phyloP scores from a whole-genome alignment of 2,329 filamentous ascomycete genomes.

The Stagonosporopsis chrysanthemi region DNA sequence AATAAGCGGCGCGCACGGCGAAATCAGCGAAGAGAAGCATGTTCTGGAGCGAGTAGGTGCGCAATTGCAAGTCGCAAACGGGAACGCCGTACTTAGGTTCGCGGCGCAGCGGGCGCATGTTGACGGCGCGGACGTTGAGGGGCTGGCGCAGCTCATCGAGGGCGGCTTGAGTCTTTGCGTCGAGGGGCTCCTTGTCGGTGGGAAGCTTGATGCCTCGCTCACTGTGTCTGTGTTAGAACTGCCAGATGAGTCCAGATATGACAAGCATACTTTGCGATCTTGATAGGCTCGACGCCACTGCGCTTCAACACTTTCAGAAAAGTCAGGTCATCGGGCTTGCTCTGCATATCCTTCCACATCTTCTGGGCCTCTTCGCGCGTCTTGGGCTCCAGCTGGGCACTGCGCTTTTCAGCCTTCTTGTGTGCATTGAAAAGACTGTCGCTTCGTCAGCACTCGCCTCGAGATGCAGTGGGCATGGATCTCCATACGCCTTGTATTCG shows the following conservation, averaged over 20 bases:
- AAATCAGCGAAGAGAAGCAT: slow-evolving; percentile 96
- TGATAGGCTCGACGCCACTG: slow-evolving; percentile 44
- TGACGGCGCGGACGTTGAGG: slow-evolving; percentile 82
- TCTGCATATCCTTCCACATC: slow-evolving; percentile 41
- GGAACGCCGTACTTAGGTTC: slow-evolving; percentile 78
- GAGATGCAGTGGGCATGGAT: background rate
- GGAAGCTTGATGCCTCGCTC: slow-evolving; percentile 44
- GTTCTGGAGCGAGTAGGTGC: slow-evolving; percentile 88
- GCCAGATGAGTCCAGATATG: background rate
- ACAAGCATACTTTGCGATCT: slow-evolving; percentile 43
- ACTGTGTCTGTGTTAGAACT: slow-evolving; percentile 22
- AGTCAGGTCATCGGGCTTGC: slow-evolving; percentile 40
- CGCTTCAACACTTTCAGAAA: slow-evolving; percentile 44
- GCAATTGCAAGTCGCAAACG: slow-evolving; percentile 88
- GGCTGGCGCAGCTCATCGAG: slow-evolving; percentile 58
- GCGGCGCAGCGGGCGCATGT: slow-evolving; percentile 83
- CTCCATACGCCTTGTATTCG: slow-evolving; percentile 41
- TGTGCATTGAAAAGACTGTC: slow-evolving; percentile 38
- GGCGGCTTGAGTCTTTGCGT: slow-evolving; percentile 38
- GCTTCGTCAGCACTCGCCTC: slow-evolving; percentile 21
- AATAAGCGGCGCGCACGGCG: slow-evolving; percentile 92
- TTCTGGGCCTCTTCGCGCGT: slow-evolving; percentile 40
- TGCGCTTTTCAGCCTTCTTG: slow-evolving; percentile 29
- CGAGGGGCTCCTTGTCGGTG: slow-evolving; percentile 39
- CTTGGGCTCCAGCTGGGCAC: slow-evolving; percentile 36